Evolutionary conservation across 2,329 filamentous ascomycete genomes (phyloP).

Genomic region (Microsporum ferrugineum): DNA sequence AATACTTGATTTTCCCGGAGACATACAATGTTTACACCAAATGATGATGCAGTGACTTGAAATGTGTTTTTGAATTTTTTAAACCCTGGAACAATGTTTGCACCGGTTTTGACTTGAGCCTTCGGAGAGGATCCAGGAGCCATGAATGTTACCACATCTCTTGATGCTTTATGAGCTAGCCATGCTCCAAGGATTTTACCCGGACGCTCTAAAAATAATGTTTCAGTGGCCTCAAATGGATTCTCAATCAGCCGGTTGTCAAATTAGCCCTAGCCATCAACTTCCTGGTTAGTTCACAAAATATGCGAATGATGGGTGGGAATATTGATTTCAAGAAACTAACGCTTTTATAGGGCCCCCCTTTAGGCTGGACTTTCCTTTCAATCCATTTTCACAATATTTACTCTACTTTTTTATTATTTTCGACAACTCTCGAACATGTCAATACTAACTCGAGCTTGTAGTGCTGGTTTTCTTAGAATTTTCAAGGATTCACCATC

Average conservation of each 20-base stretch:
- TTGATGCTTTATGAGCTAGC: not conserved
- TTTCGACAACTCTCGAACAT: not conserved
- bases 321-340: not conserved
- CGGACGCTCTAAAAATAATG: not conserved
- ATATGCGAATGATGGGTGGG: not conserved
- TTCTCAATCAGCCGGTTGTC: not conserved
- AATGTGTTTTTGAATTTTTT: conserved; percentile 2
- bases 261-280: not conserved
- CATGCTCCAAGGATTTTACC: conserved; percentile 1
- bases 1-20: conserved; percentile 6
- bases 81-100: not conserved
- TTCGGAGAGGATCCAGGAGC: not conserved
- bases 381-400: not conserved
- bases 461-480: conserved; percentile 6
- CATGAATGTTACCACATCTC: not conserved
- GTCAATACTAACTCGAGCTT: conserved; percentile 9
- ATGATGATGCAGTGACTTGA: conserved; percentile 8
- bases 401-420: not conserved
- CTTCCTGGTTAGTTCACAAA: not conserved
- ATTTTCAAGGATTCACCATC: not conserved
- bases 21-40: conserved; percentile 9
- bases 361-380: not conserved
- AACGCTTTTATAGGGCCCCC: not conserved
- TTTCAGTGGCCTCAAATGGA: conserved; percentile 1
- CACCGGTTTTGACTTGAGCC: not conserved